phyloP scores from a whole-genome alignment of 73 alveolate genomes.

The Tetrahymena borealis region DNA sequence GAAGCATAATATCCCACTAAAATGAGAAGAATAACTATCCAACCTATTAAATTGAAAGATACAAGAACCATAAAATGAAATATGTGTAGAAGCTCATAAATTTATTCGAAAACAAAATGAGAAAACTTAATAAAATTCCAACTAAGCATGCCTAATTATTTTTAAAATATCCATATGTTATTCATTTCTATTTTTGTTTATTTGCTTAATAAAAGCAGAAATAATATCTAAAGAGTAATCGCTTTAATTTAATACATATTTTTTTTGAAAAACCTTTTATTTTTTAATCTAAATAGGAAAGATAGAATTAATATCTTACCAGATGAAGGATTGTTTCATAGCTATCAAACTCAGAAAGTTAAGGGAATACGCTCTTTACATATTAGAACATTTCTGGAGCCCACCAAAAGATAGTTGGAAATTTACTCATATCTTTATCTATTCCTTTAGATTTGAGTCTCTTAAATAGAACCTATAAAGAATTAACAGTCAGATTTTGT shows the following conservation, averaged over 20 bases:
- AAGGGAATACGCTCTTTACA: background rate
- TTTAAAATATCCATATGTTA: background rate
- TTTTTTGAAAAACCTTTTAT: too few species aligned
- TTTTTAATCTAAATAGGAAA: background rate
- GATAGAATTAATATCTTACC: background rate
- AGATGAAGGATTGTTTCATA: background rate
- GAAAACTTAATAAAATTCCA: conserved; percentile 32
- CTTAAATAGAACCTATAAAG: background rate
- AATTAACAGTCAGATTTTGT: background rate
- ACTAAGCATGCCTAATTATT: conserved; percentile 5
- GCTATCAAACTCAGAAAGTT: background rate
- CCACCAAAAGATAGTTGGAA: background rate
- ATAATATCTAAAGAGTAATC: too few species aligned
- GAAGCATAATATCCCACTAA: conserved; percentile 77
- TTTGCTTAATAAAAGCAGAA: too few species aligned
- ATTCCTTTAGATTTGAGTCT: background rate
- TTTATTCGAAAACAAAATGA: conserved; percentile 19
- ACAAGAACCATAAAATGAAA: conserved; percentile 48
- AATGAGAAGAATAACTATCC: conserved; percentile 69
- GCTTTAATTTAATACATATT: too few species aligned
- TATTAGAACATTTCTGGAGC: background rate
- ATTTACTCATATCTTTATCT: background rate
- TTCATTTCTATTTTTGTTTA: background rate
- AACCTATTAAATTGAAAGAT: conserved; percentile 41
- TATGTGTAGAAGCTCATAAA: conserved; percentile 43